These are phyloP conservation scores for Myrica gale DNA, from an alignment of 306 rosid species.

Conservation along the genomic window DNA sequence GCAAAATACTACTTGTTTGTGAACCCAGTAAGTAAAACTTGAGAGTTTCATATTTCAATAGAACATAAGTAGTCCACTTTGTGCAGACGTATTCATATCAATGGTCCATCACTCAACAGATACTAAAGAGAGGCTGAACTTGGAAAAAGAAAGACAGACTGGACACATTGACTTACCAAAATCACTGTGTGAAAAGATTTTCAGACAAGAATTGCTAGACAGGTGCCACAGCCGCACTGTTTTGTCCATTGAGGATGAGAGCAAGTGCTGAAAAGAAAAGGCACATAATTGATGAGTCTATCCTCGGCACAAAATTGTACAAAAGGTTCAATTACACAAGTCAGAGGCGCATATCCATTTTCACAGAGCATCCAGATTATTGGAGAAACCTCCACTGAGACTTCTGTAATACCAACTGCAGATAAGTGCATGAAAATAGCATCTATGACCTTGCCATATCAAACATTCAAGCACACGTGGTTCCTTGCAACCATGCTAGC, in stretches of 20 bases:
- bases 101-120: conserved; percentile 14
- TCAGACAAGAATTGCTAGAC: conserved; percentile 78
- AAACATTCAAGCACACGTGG: neutral
- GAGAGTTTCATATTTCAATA: neutral
- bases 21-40: neutral
- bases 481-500: neutral
- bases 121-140: conserved; percentile 19
- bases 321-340: conserved; percentile 10
- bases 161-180: conserved; percentile 61
- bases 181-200: conserved; percentile 87
- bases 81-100: neutral
- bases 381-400: conserved; percentile 4
- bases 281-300: conserved; percentile 18
- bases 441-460: neutral
- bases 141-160: conserved; percentile 13
- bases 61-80: neutral
- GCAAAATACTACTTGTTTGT: neutral
- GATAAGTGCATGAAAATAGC: conserved; percentile 21
- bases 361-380: conserved; percentile 18
- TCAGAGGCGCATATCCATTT: conserved; percentile 12
- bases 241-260: conserved; percentile 99
- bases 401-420: conserved; percentile 6
- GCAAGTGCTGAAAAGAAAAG: conserved; percentile 67
- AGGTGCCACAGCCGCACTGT: conserved; percentile 97
- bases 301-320: conserved; percentile 11